Evolutionary conservation across 2,329 filamentous ascomycete species (phyloP).

Genomic region (Dothiorella sarmentorum): DNA sequence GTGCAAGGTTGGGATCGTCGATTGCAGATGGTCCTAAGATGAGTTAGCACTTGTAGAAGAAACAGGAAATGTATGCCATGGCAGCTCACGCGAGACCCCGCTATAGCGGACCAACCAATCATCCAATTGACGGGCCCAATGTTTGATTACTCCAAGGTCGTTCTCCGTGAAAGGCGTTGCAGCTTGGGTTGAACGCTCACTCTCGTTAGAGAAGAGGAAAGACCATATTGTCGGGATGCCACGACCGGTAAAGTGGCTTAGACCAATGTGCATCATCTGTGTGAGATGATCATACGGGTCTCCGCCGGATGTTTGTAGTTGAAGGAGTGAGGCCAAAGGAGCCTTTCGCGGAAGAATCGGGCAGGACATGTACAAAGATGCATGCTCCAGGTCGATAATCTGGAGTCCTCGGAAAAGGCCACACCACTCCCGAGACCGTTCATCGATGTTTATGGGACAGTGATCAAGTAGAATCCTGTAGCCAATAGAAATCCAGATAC

Average conservation of each 20-base stretch:
- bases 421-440: slow-evolving; percentile 41
- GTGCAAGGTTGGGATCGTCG: slow-evolving; percentile 35
- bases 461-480: slow-evolving; percentile 43
- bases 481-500: slow-evolving; percentile 44
- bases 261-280: slow-evolving; percentile 45
- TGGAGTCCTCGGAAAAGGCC: slow-evolving; percentile 39
- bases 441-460: slow-evolving; percentile 40
- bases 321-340: slow-evolving; percentile 35
- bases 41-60: background rate
- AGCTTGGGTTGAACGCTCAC: slow-evolving; percentile 22
- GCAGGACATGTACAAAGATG: slow-evolving; percentile 42
- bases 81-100: slow-evolving; percentile 10
- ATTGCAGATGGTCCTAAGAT: slow-evolving; percentile 26
- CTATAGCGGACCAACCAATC: slow-evolving; percentile 43
- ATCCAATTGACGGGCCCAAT: slow-evolving; percentile 43
- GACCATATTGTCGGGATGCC: slow-evolving; percentile 46
- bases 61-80: background rate
- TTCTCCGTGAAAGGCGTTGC: slow-evolving; percentile 36
- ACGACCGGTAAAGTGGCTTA: slow-evolving; percentile 43
- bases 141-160: slow-evolving; percentile 42
- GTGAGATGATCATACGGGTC: slow-evolving; percentile 44
- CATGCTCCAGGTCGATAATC: slow-evolving; percentile 46
- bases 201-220: slow-evolving; percentile 32
- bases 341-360: slow-evolving; percentile 42
- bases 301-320: slow-evolving; percentile 33